These are phyloP conservation scores for Agrocybe pediades DNA, from an alignment of 768 basidiomycete species.

Conservation along the genomic window DNA sequence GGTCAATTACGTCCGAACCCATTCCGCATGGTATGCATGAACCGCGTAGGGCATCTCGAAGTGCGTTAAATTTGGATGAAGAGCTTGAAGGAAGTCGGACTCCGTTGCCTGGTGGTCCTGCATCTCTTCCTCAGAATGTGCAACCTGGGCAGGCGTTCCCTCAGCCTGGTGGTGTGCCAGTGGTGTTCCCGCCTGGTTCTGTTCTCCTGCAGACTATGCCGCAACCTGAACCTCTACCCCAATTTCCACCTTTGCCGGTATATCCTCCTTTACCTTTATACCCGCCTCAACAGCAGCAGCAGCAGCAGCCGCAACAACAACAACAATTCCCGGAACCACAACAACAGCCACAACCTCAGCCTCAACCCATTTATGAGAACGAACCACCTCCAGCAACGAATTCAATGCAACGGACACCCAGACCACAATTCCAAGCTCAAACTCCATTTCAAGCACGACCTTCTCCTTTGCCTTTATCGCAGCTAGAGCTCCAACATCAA, in stretches of 20 bases:
- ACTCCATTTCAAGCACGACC: not conserved
- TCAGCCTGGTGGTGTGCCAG: not conserved
- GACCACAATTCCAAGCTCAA: not conserved
- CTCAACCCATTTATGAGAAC: not conserved
- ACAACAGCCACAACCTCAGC: not conserved
- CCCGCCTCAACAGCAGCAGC: not conserved
- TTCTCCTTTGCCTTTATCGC: not conserved
- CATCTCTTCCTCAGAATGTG: not conserved
- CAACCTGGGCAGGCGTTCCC: not conserved
- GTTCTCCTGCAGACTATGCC: not conserved
- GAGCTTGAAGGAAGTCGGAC: conserved; percentile 10
- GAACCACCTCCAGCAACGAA: too few species aligned
- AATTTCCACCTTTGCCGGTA: not conserved
- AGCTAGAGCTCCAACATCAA: not conserved
- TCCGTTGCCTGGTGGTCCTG: conserved; percentile 1
- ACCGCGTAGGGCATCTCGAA: conserved; percentile 3
- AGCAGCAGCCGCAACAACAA: not conserved
- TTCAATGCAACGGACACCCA: too few species aligned
- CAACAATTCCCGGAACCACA: not conserved
- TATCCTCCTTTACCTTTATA: not conserved
- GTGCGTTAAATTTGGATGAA: conserved; percentile 5
- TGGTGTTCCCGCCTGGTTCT: not conserved
- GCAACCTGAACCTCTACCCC: not conserved
- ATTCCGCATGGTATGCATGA: conserved; percentile 4
- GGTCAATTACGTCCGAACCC: not conserved